A percentile compares a stretch with the other conserved stretches of the same genome.
Conservation (phyloP, 2,329 filamentous ascomycete genomes). For the Fusarium sp. region DNA sequence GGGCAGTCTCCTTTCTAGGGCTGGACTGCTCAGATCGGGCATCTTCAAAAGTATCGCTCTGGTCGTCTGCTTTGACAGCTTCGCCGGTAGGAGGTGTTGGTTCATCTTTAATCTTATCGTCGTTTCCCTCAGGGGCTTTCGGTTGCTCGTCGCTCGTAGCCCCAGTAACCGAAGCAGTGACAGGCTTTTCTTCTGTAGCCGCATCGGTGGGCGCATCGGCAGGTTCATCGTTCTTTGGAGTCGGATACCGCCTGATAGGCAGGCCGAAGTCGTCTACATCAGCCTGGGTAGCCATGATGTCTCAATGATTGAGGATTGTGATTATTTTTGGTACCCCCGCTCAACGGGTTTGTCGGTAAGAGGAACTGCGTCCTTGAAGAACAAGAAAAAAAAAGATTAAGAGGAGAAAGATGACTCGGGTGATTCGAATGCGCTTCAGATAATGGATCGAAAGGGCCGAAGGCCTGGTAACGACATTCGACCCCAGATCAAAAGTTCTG, state of each 20-base stretch:
- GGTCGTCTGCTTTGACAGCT: constrained; percentile 47
- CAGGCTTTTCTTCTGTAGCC: constrained; percentile 14
- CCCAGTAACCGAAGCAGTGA: constrained; percentile 3
- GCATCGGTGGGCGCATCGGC: constrained; percentile 31
- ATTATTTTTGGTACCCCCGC: constrained; percentile 12
- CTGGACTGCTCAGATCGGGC: constrained; percentile 52
- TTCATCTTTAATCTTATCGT: constrained; percentile 8
- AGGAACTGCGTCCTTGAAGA: neutral
- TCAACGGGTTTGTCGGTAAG: constrained; percentile 6
- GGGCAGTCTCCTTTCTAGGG: constrained; percentile 19
- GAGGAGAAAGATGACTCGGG: constrained; percentile 15
- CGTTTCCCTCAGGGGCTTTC: constrained; percentile 9
- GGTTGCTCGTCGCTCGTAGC: constrained; percentile 15
- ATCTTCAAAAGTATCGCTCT: constrained; percentile 53
- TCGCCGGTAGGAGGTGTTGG: constrained; percentile 4
- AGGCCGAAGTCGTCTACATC: constrained; percentile 79
- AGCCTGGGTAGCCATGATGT: constrained; percentile 42
- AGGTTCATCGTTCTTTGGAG: constrained; percentile 43
- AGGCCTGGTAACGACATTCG: constrained; percentile 40
- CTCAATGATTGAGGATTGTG: constrained; percentile 14
- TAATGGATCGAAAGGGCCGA: constrained; percentile 37
- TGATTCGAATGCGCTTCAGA: constrained; percentile 41
- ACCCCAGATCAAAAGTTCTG: constrained; percentile 25
- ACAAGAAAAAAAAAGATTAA: neutral
- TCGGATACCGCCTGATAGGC: constrained; percentile 65